phyloP scores from a whole-genome alignment of 208 protist genomes.

The Crithidia fasciculata region DNA sequence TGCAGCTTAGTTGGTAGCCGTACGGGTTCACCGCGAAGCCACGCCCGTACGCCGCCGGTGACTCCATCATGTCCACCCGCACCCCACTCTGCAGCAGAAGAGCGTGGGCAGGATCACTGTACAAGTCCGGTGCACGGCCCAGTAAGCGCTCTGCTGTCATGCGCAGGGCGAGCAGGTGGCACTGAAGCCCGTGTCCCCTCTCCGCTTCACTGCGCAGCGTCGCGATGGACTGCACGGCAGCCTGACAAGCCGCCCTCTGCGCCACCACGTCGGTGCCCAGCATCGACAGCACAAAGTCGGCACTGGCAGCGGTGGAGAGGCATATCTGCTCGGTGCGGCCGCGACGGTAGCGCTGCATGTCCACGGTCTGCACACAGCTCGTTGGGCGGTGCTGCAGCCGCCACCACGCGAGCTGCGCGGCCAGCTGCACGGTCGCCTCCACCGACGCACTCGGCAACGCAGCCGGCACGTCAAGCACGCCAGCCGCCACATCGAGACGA shows the following conservation, averaged over 20 bases:
- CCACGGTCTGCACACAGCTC: constrained; percentile 51
- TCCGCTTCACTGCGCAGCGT: background rate
- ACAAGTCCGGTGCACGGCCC: constrained; percentile 22
- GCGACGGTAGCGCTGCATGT: constrained; percentile 68
- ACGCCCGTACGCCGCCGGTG: constrained; percentile 15
- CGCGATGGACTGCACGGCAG: constrained; percentile 14
- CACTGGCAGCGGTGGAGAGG: constrained; percentile 54
- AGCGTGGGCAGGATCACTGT: constrained; percentile 15
- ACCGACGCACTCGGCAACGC: background rate
- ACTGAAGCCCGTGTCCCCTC: constrained; percentile 13
- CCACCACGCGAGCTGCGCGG: constrained; percentile 83
- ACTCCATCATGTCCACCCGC: constrained; percentile 22
- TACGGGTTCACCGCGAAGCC: constrained; percentile 26
- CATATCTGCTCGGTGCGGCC: constrained; percentile 69
- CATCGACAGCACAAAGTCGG: constrained; percentile 62
- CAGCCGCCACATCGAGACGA: constrained; percentile 55
- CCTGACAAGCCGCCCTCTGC: constrained; percentile 11
- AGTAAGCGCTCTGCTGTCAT: constrained; percentile 34
- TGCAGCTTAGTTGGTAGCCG: constrained; percentile 32
- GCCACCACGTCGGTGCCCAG: background rate
- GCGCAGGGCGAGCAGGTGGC: constrained; percentile 30
- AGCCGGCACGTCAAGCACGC: constrained; percentile 36
- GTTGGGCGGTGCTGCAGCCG: constrained; percentile 66
- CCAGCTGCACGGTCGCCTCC: constrained; percentile 37
- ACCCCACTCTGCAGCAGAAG: constrained; percentile 7